Evolutionary conservation across 1,284 basidiomycete species (phyloP), one percentile per base, ranked within the genome.

Genomic region (Rugosomyces carneus): DNA sequence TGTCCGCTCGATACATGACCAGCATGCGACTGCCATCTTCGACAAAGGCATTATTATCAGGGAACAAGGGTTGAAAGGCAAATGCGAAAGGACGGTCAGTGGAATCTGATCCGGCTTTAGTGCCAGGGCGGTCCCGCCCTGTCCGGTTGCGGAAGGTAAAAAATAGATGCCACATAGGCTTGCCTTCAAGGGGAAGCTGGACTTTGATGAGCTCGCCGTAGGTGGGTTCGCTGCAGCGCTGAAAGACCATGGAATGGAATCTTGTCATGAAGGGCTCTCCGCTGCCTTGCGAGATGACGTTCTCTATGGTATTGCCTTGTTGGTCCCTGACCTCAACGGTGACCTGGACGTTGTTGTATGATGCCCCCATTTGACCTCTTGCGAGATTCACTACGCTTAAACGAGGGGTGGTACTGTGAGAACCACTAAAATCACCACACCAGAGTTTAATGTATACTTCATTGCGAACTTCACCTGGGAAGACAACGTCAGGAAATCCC

Each of bases 401-500:
- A 24, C 83, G 76, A 7, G 76, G 70, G 38, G 69, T 64, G 15
- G 63, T 64, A 29, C 64, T 65, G 42, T 76, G 73, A 0, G 76
- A 72, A 0, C 77, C 68, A 1, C 73, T 69, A 59, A 95, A 96
- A 52, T 89, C 84, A 20, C 89, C 93, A 42, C 83, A 85, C 90
- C 91, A 94, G 1, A 96, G 75, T 61, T 93, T 96, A 71, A 97
- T 78, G 65, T 97, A 98, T 6, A 96, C 75, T 58, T 98, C 94
- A 59, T 97, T 97, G 16, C 94, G 81, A n/a, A 80, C 69, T 53
- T 93, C 88, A 6, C 89, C 92, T 0, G 94, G 94, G 60, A 94
- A 93, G 7, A 96, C 93, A 1, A 96, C 93, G 57, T 98, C 95
- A 0, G 94, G 90, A 61, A 99, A 99, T 21, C 93, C 93, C n/a